Evolutionary conservation across 495 filamentous ascomycete species (phyloP), one percentile per base, ranked within the genome.

Genomic region (Penicillium psychrofluorescens): DNA sequence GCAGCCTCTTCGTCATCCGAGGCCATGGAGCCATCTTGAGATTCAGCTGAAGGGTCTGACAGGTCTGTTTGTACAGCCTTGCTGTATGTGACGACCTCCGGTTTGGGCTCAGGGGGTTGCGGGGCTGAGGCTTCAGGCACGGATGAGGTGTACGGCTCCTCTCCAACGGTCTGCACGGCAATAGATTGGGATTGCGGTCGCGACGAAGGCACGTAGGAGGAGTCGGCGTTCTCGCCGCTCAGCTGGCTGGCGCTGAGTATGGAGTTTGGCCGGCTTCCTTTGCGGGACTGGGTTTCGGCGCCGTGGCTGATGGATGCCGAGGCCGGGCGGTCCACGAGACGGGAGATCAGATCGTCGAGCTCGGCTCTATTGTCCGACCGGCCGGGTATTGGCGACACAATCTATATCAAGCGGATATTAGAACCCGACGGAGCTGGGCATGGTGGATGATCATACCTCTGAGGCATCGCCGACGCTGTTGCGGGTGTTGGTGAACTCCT

Each of bases 11-110:
- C 86, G n/a, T 74, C 69, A 12, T 88, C 86, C 8, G 81, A 81
- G n/a, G 78, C 76, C 11, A 73, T 67, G 66, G 80, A 80, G 40
- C 73, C 75, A 46, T 80, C 78, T 5, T 75, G 54, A 1, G 61
- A 56, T n/a, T 66, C 58, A 11, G 55, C 32, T 8, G 48, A 46
- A 13, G 48, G 53, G 29, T 53, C 50, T 50, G 62, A 34, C 8
- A 72, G 73, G 34, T 74, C 77, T 12, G 92, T 95, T 59, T 97
- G 94, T 22, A 97, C 89, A 11, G 78, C 88, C 69, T 95, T 99
- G 72, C 85, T 96, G 75, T 97, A 96, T 29, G 86, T 90, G 55
- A 90, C 82, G 14, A 90, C 68, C 63, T 96, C 90, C 33, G 81
- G 81, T 42, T 82, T 78, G 11, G 81, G 78, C 45, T 84, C 83